These are phyloP conservation scores for Rubus parviflorus DNA, from an alignment of 306 rosid genomes.

Conservation along the genomic window DNA sequence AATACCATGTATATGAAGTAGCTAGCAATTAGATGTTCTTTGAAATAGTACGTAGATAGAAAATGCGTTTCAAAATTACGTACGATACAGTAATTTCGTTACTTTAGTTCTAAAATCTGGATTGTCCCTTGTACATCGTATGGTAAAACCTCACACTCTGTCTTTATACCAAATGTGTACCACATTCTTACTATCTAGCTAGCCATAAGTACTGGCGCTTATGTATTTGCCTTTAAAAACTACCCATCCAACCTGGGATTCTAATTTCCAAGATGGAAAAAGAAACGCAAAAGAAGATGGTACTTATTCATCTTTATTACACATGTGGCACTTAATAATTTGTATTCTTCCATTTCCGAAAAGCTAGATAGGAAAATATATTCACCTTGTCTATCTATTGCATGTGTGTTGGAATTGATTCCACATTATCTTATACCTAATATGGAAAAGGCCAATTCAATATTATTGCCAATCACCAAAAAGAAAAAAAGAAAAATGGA, in stretches of 20 bases:
- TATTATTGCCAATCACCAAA: not conserved
- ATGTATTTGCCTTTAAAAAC: not conserved
- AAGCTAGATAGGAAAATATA: slow-evolving; percentile 12
- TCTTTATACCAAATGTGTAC: not conserved
- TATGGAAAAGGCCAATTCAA: not conserved
- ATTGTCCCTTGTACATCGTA: no score
- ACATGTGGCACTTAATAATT: not conserved
- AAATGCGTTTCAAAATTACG: no score
- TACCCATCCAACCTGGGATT: not conserved
- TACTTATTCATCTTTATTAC: not conserved
- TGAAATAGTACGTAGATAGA: no score
- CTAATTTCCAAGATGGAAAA: not conserved
- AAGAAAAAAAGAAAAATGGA: not conserved
- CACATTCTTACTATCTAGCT: no score
- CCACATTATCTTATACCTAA: slow-evolving; percentile 10
- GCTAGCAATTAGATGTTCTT: no score
- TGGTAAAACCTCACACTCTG: not conserved
- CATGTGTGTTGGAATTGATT: slow-evolving; percentile 3
- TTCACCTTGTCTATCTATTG: slow-evolving; percentile 1
- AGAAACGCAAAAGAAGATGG: not conserved
- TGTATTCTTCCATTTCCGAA: slow-evolving; percentile 8
- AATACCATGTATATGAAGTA: no score
- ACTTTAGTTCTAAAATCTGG: no score
- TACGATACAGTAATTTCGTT: no score
- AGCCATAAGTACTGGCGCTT: no score